Conservation (phyloP, 2,329 filamentous ascomycete species). For the Cordyceps fumosorosea region DNA sequence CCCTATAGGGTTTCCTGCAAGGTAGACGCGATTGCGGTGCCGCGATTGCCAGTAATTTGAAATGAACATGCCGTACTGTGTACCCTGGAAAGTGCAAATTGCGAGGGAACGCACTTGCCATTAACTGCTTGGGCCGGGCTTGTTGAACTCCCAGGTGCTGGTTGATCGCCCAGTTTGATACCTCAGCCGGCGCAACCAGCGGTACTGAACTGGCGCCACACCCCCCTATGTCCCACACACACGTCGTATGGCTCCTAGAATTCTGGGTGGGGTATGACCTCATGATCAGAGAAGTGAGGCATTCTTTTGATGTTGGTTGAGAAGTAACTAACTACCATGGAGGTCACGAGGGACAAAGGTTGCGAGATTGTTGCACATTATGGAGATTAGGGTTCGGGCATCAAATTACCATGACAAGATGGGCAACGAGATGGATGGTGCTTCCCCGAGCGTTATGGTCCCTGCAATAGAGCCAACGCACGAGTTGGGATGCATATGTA, state of each 20-base stretch:
- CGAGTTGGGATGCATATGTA: neutral
- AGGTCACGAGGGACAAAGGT: too few species aligned
- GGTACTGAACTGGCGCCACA: neutral
- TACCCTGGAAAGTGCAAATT: neutral
- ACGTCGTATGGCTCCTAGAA: neutral
- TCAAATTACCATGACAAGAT: too few species aligned
- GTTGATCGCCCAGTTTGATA: conserved; percentile 1
- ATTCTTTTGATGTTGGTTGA: conserved; percentile 1
- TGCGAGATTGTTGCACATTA: too few species aligned
- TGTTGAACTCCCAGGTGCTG: neutral
- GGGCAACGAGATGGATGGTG: neutral
- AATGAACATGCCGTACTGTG: neutral
- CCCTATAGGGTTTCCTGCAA: neutral
- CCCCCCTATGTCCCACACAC: neutral
- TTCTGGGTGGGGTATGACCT: neutral
- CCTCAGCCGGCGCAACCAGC: neutral
- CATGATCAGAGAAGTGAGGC: neutral
- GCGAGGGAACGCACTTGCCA: neutral
- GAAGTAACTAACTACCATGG: too few species aligned
- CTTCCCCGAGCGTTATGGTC: neutral
- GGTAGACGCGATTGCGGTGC: neutral
- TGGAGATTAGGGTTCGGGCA: neutral
- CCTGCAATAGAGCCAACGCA: neutral
- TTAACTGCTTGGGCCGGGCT: neutral
- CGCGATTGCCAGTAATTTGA: neutral